Conservation (phyloP, 1,284 basidiomycete genomes). For the Kalmanozyma brasiliensis region DNA sequence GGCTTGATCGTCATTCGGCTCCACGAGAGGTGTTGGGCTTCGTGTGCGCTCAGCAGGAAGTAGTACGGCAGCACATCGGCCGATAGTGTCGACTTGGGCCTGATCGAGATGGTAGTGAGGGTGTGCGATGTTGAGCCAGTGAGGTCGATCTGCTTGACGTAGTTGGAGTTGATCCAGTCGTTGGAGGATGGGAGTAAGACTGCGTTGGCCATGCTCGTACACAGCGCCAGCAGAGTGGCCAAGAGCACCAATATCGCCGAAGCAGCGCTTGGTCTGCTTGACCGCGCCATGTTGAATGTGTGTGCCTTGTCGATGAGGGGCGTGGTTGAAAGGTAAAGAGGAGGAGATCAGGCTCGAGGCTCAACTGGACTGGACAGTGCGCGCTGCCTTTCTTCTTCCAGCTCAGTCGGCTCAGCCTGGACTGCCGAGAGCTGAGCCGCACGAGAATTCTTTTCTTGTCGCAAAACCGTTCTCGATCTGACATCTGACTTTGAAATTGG, state of each 20-base stretch:
- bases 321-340: constrained; percentile 4
- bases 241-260: constrained; percentile 8
- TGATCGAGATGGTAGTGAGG: constrained; percentile 47
- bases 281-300: constrained; percentile 4
- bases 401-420: constrained; percentile 18
- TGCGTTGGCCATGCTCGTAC: constrained; percentile 3
- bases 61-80: constrained; percentile 41
- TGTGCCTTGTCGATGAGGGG: background rate
- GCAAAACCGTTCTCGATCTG: background rate
- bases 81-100: constrained; percentile 36
- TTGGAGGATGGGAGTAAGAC: constrained; percentile 14
- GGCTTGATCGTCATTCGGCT: constrained; percentile 23
- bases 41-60: constrained; percentile 35
- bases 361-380: constrained; percentile 38
- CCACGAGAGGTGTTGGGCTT: constrained; percentile 43
- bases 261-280: too few species aligned
- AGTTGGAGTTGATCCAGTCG: constrained; percentile 49
- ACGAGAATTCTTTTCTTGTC: constrained; percentile 6
- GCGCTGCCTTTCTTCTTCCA: constrained; percentile 29
- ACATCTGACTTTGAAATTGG: too few species aligned
- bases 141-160: constrained; percentile 51
- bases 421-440: constrained; percentile 2
- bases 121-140: constrained; percentile 51
- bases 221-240: background rate
- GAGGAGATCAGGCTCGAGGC: background rate